phyloP scores from a whole-genome alignment of 176 grass and related monocot species.

The Elaeis guineensis region DNA sequence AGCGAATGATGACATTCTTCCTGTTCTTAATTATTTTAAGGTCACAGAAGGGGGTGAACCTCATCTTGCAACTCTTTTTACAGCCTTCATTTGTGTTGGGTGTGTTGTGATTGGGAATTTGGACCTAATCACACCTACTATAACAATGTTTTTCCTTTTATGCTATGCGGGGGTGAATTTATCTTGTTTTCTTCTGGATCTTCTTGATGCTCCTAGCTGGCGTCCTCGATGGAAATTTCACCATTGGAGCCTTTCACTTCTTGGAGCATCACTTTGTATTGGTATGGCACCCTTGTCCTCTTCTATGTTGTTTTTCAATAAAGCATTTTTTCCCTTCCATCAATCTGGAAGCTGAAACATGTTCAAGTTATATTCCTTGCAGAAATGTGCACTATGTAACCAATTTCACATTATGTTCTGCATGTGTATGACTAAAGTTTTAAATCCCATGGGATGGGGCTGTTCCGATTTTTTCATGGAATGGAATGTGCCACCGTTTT shows the following conservation, averaged over 20 bases:
- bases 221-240: slow-evolving; percentile 98
- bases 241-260: slow-evolving; percentile 96
- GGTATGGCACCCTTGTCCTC: slow-evolving; percentile 32
- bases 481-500: no score
- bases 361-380: no score
- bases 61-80: slow-evolving; percentile 80
- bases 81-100: slow-evolving; percentile 72
- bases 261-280: slow-evolving; percentile 82
- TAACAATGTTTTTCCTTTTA: slow-evolving; percentile 97
- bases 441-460: no score
- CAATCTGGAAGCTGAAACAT: no score
- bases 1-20: slow-evolving; percentile 95
- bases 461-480: no score
- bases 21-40: slow-evolving; percentile 90
- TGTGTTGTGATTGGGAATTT: slow-evolving; percentile 94
- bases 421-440: no score
- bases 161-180: slow-evolving; percentile 95
- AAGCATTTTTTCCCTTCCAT: no score
- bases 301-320: neutral
- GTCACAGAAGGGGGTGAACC: slow-evolving; percentile 86
- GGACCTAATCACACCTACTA: slow-evolving; percentile 94
- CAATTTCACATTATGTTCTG: no score
- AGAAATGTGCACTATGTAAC: no score
- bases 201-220: slow-evolving; percentile 99
- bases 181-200: slow-evolving; percentile 89